A percentile compares a stretch with the other conserved stretches of the same genome.
These are phyloP conservation scores for Chaetomidium leptoderma DNA, from an alignment of 495 filamentous ascomycete species.

Conservation along the genomic window DNA sequence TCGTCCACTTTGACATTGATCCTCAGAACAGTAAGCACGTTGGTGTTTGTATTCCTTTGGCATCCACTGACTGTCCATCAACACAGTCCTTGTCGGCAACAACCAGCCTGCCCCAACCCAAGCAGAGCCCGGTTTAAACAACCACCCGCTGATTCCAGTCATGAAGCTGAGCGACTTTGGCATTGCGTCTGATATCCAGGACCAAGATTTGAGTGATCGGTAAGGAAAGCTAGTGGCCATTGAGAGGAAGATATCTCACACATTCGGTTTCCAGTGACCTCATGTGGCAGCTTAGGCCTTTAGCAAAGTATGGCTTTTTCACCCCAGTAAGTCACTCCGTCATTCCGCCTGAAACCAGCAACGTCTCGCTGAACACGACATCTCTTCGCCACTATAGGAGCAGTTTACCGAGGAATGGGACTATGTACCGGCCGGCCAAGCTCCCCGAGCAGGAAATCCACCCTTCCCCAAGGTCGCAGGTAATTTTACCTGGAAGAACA, in stretches of 20 bases:
- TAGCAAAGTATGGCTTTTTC: not conserved
- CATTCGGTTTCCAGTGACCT: not conserved
- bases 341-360: too few relatives aligned
- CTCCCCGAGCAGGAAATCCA: not conserved
- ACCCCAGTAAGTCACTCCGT: not conserved
- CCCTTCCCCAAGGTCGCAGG: not conserved
- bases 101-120: not conserved
- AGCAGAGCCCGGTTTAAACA: too few relatives aligned
- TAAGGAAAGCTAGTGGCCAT: too few relatives aligned
- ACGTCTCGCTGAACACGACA: too few relatives aligned
- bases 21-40: conserved; percentile 8
- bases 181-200: not conserved
- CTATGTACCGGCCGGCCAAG: not conserved
- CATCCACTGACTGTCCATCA: not conserved
- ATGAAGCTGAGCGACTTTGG: not conserved
- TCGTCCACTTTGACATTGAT: conserved; percentile 15
- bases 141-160: not conserved
- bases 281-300: not conserved
- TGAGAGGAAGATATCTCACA: too few relatives aligned
- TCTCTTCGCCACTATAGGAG: not conserved
- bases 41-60: not conserved
- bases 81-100: not conserved
- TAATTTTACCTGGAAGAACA: not conserved
- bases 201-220: not conserved
- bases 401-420: not conserved